Evolutionary conservation across 805 yeast species (phyloP).

Genomic region (Metschnikowia borealis): DNA sequence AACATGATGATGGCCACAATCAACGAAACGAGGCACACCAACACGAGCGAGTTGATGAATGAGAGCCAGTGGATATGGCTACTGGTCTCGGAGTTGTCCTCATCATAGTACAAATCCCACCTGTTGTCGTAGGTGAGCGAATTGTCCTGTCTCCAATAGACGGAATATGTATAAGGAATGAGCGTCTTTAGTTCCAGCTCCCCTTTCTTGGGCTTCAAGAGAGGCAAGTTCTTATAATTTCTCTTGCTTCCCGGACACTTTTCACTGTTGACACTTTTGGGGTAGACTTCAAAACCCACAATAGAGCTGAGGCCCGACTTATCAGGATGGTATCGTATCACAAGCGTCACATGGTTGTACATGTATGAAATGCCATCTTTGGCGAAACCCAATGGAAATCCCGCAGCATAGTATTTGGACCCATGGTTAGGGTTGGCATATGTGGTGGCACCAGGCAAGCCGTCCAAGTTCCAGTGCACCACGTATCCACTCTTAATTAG

Average conservation of each 20-base stretch:
- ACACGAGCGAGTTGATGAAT: constrained; percentile 63
- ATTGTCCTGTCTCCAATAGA: constrained; percentile 82
- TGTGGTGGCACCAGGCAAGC: constrained; percentile 84
- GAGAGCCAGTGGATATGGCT: constrained; percentile 73
- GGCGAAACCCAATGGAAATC: constrained; percentile 78
- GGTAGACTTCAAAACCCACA: constrained; percentile 89
- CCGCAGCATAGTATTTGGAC: constrained; percentile 75
- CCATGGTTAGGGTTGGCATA: constrained; percentile 55
- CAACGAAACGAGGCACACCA: constrained; percentile 57
- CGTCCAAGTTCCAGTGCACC: constrained; percentile 81
- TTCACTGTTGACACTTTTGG: constrained; percentile 65
- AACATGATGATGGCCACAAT: constrained; percentile 63
- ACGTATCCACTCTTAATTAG: constrained; percentile 68
- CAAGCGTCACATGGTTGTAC: constrained; percentile 79
- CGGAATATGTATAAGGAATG: constrained; percentile 79
- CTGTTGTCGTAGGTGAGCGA: constrained; percentile 61
- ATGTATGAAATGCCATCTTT: constrained; percentile 54
- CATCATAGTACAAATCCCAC: constrained; percentile 68
- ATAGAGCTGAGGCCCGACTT: constrained; percentile 47
- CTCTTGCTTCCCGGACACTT: constrained; percentile 74
- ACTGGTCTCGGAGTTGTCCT: constrained; percentile 42
- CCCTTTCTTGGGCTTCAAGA: constrained; percentile 35
- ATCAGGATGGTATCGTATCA: constrained; percentile 61
- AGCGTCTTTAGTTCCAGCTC: constrained; percentile 30
- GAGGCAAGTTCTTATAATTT: constrained; percentile 52